Conservation (phyloP, 2,329 filamentous ascomycete genomes). For the Cucurbitaria berberidis region DNA sequence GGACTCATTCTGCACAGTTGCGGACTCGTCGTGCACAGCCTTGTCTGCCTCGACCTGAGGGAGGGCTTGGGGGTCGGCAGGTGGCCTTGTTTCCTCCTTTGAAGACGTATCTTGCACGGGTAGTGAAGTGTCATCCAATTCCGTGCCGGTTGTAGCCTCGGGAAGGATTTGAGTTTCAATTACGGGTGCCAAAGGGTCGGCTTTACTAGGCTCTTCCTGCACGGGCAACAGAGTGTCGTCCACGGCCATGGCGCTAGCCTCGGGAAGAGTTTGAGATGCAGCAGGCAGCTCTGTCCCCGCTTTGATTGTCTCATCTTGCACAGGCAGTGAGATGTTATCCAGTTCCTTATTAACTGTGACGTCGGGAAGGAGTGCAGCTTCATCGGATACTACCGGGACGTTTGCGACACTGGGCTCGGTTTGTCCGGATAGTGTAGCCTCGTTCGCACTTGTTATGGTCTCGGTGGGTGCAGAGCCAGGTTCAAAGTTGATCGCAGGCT, state of each 20-base stretch:
- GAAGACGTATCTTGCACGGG: neutral
- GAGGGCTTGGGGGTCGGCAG: neutral
- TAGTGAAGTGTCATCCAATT: neutral
- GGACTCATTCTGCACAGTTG: conserved; percentile 5
- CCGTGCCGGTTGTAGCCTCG: neutral
- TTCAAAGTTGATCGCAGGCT: neutral
- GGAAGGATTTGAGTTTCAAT: conserved; percentile 7
- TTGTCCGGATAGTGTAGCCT: conserved; percentile 1
- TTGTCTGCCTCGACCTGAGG: neutral
- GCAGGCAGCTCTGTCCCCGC: neutral
- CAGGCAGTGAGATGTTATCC: neutral
- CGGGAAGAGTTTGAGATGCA: neutral
- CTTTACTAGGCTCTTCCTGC: neutral
- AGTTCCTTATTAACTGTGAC: neutral
- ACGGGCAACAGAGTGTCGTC: neutral
- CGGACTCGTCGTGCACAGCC: neutral
- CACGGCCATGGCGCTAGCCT: neutral
- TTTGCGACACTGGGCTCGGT: neutral
- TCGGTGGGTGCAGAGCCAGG: neutral
- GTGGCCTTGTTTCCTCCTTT: neutral
- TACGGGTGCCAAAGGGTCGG: neutral
- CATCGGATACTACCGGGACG: neutral
- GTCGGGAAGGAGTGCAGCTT: conserved; percentile 3
- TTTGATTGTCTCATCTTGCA: neutral
- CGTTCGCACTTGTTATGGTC: neutral